These are phyloP conservation scores for Albophoma yamanashiensis DNA, from an alignment of 2,329 filamentous ascomycete genomes.

Conservation along the genomic window DNA sequence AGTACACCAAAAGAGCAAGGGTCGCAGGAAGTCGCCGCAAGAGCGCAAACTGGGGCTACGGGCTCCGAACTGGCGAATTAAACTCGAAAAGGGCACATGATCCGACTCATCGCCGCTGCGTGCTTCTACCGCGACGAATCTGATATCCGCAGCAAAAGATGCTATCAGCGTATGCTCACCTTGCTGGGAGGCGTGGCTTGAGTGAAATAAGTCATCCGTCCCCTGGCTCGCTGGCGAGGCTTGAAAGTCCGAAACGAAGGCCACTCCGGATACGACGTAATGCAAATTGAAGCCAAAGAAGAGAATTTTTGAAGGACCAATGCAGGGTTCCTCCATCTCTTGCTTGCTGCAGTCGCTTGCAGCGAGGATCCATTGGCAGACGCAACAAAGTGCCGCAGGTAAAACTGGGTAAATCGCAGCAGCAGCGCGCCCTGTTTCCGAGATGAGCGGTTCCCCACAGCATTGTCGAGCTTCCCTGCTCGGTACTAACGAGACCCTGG, in stretches of 20 bases:
- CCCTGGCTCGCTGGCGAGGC: not conserved
- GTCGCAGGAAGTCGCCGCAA: not conserved
- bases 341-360: not conserved
- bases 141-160: not conserved
- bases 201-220: not conserved
- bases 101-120: not conserved
- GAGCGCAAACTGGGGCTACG: not conserved
- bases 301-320: not conserved
- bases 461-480: not conserved
- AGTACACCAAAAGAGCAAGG: not conserved
- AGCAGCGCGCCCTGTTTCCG: not conserved
- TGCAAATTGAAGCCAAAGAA: not conserved
- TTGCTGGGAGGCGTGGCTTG: not conserved
- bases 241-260: not conserved
- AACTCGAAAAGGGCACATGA: not conserved
- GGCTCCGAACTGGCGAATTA: not conserved
- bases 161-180: not conserved
- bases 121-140: not conserved
- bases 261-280: not conserved
- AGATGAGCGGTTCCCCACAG: not conserved
- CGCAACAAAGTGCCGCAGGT: not conserved
- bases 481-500: not conserved
- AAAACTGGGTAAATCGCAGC: not conserved
- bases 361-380: not conserved
- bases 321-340: not conserved